Evolutionary conservation across 2,329 filamentous ascomycete genomes (phyloP), one percentile per base, ranked within the genome.

Genomic region (Hirsutella thompsonii): DNA sequence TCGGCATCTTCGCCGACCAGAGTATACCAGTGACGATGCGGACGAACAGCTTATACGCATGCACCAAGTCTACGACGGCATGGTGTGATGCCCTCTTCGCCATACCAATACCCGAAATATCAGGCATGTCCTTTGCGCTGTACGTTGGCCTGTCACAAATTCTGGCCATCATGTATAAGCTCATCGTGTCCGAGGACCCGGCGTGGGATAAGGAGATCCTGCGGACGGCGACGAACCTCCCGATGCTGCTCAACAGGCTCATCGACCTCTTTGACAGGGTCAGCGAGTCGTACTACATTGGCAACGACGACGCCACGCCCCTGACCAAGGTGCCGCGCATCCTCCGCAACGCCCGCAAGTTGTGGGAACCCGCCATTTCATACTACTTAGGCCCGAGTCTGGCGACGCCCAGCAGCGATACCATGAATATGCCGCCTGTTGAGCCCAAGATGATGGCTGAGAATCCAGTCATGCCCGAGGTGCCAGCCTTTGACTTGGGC

Each of bases 131-230:
- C 0, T 58, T 66, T 32, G 44, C 50, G 5, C 44, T 59, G 13
- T 60, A 59, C 32, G 51, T 58, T 8, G 54, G 59, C 35, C 46
- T 64, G 5, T 57, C 57, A 2, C 60, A 63, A 13, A 54, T 57
- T 36, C 52, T 66, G 19, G 49, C 63, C 8, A 49, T 56, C 2
- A 49, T 68, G 6, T 66, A 64, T 46, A 53, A 56, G 6, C 58
- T 68, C 19, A 60, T 60, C 2, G 60, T 55, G 1, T 52, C 59
- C 3, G 62, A 67, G 8, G 58, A 61, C 36, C 59, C 60, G 2
- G 58, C 52, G 5, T 68, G 64, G 64, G 63, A 68, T 42, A 60
- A 57, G 40, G 54, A 57, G 4, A 44, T 57, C 1, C 53, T 66
- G 5, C 55, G 55, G 13, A 50, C 51, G 19, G 62, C 57, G 2